Evolutionary conservation across 73 alveolate genomes (phyloP), one percentile per base, ranked within the genome.

Genomic region (Tetrahymena elliotti): DNA sequence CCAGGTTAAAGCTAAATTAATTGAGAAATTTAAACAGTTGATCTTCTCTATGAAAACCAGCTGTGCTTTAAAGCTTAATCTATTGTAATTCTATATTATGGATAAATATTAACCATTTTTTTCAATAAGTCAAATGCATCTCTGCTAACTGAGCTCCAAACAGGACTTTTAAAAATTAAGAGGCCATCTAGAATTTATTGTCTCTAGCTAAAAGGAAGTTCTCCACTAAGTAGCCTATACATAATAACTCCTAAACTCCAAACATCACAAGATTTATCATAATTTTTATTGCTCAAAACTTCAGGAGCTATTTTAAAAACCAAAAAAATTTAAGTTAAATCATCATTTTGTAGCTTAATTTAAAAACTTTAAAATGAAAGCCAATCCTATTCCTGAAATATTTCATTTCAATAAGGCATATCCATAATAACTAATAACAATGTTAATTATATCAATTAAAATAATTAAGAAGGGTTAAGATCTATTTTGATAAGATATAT

Each of bases 211-310:
- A 97, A 97, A 22, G 99, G 99, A 15, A 95, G 97, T 52, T 97
- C 97, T 8, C 98, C 97, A 24, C 93, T 88, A 15, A 96, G 95
- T 40, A 97, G 41, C 93, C 95, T 95, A 95, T 97, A 96, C 97
- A 97, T 95, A 33, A 97, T 93, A 9, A 96, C 93, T 40, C 99
- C 99, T 40, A 97, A 95, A 52, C 97, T 93, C 99, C 99, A 97
- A 95, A 95, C 99, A 94, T 97, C 99, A 93, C 96, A 93, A 84
- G 92, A 96, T 52, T 93, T 68, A 31, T 68, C 88, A 24, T 68
- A 68, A 68, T 68, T n/a, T 31, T 68, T 68, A 68, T 31, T 68
- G 36, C 88, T 68, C 11, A 68, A 31, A 31, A 68, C 88, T 68
- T 68, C 88, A 68, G 88, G 88, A 10, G 88, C 88, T 68, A 68